Evolutionary conservation across 1,284 basidiomycete species (phyloP), one percentile per base, ranked within the genome.

Genomic region (Exsudoporus floridanus): DNA sequence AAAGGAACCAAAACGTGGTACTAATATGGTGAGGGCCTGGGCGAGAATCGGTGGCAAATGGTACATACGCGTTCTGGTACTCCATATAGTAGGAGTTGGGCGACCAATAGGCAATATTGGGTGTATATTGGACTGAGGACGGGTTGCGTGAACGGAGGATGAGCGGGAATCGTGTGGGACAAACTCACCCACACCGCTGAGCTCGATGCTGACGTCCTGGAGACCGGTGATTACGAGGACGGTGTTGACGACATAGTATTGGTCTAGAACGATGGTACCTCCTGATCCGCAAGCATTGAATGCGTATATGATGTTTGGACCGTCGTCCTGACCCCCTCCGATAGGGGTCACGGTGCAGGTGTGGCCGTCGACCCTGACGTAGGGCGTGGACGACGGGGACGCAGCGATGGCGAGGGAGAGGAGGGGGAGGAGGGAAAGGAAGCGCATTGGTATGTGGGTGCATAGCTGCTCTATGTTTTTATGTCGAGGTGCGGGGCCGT

Each of bases 41-140:
- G 27, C 13, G 18, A 43, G 48, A 27, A 33, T 23, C 27, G 19
- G 12, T 34, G 18, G 7, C 2, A 7, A n/a, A 3, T 37, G 9
- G 28, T 30, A 59, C 70, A 18, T 38, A 74, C 73, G 70, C 65
- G 40, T 64, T 64, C 59, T 78, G 77, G 56, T 74, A 78, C 13
- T 68, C 71, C 56, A 78, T 57, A 60, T 65, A 74, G 44, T 64
- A 66, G 38, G 71, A 70, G 44, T 71, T 64, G 33, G 66, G 72
- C 2, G 72, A 74, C 78, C 77, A 80, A 57, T 78, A 77, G 0
- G 72, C 69, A 47, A 79, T 76, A 59, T 79, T 69, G 5, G 77
- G 75, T 2, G 72, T 71, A 46, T 73, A 73, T 43, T 72, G 70
- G 1, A 73, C 70, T 62, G 28, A 4, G 21, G 5, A 40, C 9